phyloP scores from a whole-genome alignment of 1,139 yeast genomes.

The Yamadazyma mexicana region DNA sequence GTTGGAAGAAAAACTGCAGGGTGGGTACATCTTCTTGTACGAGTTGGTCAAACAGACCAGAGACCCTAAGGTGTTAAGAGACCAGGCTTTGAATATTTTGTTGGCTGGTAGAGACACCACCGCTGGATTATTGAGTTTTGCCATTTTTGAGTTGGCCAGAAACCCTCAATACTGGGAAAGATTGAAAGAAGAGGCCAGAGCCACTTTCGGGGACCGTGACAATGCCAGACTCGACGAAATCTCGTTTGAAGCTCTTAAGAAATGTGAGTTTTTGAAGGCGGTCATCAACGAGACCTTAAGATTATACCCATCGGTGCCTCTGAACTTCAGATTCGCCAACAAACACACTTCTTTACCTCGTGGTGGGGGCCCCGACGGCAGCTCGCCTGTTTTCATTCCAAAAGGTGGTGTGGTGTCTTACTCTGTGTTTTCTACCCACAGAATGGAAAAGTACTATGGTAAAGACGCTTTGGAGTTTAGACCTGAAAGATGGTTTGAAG shows the following conservation, averaged over 20 bases:
- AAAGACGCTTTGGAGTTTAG: constrained; percentile 40
- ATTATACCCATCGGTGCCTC: constrained; percentile 52
- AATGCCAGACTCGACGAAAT: constrained; percentile 28
- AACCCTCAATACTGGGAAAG: constrained; percentile 33
- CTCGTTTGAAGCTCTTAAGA: constrained; percentile 47
- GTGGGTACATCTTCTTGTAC: constrained; percentile 40
- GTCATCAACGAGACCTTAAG: constrained; percentile 50
- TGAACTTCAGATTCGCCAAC: constrained; percentile 42
- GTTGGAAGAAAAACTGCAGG: constrained; percentile 32
- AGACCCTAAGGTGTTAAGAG: constrained; percentile 39
- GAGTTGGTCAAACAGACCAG: constrained; percentile 45
- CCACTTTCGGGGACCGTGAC: constrained; percentile 33
- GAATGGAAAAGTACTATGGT: constrained; percentile 41
- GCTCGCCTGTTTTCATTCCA: constrained; percentile 37
- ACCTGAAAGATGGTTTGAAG: constrained; percentile 46
- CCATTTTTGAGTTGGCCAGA: constrained; percentile 39
- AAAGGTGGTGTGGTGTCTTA: constrained; percentile 42
- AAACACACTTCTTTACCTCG: constrained; percentile 47
- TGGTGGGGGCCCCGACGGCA: constrained; percentile 50
- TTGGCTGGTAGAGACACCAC: constrained; percentile 49
- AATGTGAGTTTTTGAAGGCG: constrained; percentile 44
- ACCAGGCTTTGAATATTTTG: constrained; percentile 43
- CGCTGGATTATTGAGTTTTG: constrained; percentile 41
- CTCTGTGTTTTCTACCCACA: constrained; percentile 42
- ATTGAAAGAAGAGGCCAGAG: constrained; percentile 31